Conservation (phyloP, 768 basidiomycete species). For the Panus rudis region DNA sequence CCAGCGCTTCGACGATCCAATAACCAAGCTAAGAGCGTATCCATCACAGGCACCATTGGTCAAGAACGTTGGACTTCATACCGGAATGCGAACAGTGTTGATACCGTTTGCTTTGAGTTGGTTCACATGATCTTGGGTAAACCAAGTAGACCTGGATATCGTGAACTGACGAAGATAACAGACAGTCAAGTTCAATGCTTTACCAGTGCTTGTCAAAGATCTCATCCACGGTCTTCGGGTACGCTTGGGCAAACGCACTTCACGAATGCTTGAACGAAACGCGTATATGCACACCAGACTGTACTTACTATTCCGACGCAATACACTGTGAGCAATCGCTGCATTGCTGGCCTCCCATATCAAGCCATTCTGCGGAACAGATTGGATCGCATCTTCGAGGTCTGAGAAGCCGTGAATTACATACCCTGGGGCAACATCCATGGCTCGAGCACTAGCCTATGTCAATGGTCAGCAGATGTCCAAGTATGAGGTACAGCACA, state of each 20-base stretch:
- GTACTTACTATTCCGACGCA: constrained; percentile 54
- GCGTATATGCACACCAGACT: neutral
- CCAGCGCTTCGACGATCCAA: constrained; percentile 74
- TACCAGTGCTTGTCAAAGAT: constrained; percentile 63
- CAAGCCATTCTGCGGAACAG: constrained; percentile 46
- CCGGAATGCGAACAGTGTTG: constrained; percentile 74
- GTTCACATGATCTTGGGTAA: constrained; percentile 54
- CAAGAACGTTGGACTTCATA: constrained; percentile 24
- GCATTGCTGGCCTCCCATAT: constrained; percentile 68
- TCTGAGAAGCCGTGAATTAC: neutral
- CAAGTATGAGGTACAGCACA: neutral
- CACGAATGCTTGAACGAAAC: neutral
- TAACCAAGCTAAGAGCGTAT: constrained; percentile 53
- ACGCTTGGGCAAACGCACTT: constrained; percentile 56
- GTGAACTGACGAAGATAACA: neutral
- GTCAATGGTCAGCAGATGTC: neutral
- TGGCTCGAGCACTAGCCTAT: constrained; percentile 68
- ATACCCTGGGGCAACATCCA: constrained; percentile 76
- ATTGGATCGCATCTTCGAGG: neutral
- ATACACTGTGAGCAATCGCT: constrained; percentile 57
- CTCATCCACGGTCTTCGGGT: constrained; percentile 49
- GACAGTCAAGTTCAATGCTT: neutral
- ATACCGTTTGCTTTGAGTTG: constrained; percentile 48
- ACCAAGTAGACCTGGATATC: constrained; percentile 56
- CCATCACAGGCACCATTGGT: neutral